phyloP scores from a whole-genome alignment of 2,329 filamentous ascomycete species.

The Sporothrix variecibatus region DNA sequence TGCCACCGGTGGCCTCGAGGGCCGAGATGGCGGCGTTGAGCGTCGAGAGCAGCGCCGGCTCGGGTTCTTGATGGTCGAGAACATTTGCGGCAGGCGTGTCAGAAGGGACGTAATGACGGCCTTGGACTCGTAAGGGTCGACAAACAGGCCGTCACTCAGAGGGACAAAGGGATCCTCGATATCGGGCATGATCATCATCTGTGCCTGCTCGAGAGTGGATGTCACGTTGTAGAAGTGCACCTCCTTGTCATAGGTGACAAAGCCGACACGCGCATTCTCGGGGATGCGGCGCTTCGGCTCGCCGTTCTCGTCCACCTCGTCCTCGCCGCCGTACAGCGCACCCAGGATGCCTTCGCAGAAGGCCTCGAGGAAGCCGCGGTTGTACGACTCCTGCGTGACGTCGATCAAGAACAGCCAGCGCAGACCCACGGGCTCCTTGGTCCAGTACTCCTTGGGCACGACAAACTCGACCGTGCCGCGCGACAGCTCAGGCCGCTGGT shows the following conservation, averaged over 20 bases:
- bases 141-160: conserved; percentile 86
- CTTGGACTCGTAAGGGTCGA: conserved; percentile 86
- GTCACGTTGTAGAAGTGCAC: conserved; percentile 98
- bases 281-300: conserved; percentile 65
- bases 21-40: conserved; percentile 83
- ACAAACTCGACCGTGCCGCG: conserved; percentile 93
- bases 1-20: conserved; percentile 83
- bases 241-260: conserved; percentile 94
- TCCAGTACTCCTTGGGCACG: conserved; percentile 98
- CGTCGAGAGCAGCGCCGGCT: conserved; percentile 82
- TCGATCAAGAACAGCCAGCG: conserved; percentile 91
- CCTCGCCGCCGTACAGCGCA: conserved; percentile 75
- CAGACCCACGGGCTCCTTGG: conserved; percentile 84
- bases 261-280: conserved; percentile 81
- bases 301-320: conserved; percentile 53
- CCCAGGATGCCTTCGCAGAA: conserved; percentile 86
- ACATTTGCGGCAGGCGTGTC: conserved; percentile 78
- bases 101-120: conserved; percentile 86
- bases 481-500: conserved; percentile 85
- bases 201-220: conserved; percentile 78
- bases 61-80: conserved; percentile 87
- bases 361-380: conserved; percentile 85
- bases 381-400: conserved; percentile 86
- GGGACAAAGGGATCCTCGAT: conserved; percentile 96
- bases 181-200: conserved; percentile 99